Evolutionary conservation across 148 eudicot genomes (phyloP).

Genomic region (Rhododendron simsii): DNA sequence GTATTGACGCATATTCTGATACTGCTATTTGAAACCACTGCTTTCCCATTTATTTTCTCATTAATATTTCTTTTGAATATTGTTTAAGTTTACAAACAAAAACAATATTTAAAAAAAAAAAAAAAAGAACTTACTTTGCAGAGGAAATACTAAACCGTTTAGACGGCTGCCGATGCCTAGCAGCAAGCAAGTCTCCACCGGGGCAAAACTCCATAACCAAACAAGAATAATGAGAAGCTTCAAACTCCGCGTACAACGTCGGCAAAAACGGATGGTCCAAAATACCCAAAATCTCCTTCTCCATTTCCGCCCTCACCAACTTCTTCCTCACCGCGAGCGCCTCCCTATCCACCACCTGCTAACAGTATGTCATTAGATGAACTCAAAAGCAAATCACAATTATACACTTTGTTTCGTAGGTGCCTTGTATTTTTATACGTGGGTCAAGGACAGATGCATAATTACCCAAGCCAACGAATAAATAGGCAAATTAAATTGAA

Average conservation of each 20-base stretch:
- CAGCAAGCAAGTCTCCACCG: conserved; percentile 72
- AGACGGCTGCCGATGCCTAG: conserved; percentile 51
- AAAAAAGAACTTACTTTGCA: conserved; percentile 43
- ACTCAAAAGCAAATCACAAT: not conserved
- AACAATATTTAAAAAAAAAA: not conserved
- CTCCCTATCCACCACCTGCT: conserved; percentile 53
- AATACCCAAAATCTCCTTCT: conserved; percentile 62
- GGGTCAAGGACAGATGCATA: too few relatives aligned
- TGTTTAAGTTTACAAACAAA: not conserved
- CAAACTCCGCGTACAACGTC: conserved; percentile 69
- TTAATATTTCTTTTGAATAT: not conserved
- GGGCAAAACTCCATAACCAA: conserved; percentile 82
- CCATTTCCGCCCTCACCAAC: conserved; percentile 64
- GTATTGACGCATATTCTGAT: too few relatives aligned
- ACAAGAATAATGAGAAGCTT: conserved; percentile 85
- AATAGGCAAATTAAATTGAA: not conserved
- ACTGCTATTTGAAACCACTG: too few relatives aligned
- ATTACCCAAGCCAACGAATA: too few relatives aligned
- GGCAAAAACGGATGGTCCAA: conserved; percentile 83
- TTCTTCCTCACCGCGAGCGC: conserved; percentile 63
- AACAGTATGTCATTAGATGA: not conserved
- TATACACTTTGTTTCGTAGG: too few relatives aligned
- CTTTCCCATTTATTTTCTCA: too few relatives aligned
- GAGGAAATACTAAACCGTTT: conserved; percentile 49
- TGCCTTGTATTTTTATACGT: too few relatives aligned